Evolutionary conservation across 441 rosid species (phyloP).

Genomic region (Erodium trifolium): DNA sequence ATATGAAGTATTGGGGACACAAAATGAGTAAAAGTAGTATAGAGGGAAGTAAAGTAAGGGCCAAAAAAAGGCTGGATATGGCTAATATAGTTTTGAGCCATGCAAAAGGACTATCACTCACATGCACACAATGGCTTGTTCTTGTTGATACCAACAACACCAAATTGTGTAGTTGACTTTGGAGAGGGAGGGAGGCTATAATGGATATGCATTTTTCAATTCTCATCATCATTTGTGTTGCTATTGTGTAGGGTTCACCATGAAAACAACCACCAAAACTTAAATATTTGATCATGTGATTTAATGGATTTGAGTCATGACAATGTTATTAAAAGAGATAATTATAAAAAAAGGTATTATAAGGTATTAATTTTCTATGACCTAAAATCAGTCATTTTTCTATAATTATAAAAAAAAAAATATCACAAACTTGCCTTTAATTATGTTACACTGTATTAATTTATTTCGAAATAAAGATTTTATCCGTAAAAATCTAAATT

Average conservation of each 20-base stretch:
- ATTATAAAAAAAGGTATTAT: too few species aligned
- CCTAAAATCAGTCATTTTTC: too few species aligned
- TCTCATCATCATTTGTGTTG: slow-evolving; percentile 31
- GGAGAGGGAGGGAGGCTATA: not conserved
- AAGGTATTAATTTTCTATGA: too few species aligned
- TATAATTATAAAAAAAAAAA: too few species aligned
- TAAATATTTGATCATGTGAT: too few species aligned
- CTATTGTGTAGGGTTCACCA: slow-evolving; percentile 39
- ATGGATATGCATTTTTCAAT: not conserved
- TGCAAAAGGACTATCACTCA: not conserved
- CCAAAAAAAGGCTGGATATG: not conserved
- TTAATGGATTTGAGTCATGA: too few species aligned
- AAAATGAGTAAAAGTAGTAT: not conserved
- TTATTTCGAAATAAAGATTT: too few species aligned
- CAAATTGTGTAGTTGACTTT: not conserved
- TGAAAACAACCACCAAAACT: slow-evolving; percentile 10
- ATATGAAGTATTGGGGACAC: not conserved
- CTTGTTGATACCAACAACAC: not conserved
- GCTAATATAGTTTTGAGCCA: not conserved
- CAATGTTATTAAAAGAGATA: too few species aligned
- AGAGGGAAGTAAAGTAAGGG: not conserved
- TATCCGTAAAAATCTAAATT: too few species aligned
- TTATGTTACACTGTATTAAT: too few species aligned
- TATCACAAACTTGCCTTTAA: too few species aligned
- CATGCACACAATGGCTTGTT: not conserved